A percentile compares a stretch with the other conserved stretches of the same genome.
Conservation (phyloP, 192 early-diverging fungal species). For the Mycoemilia scoparia region DNA sequence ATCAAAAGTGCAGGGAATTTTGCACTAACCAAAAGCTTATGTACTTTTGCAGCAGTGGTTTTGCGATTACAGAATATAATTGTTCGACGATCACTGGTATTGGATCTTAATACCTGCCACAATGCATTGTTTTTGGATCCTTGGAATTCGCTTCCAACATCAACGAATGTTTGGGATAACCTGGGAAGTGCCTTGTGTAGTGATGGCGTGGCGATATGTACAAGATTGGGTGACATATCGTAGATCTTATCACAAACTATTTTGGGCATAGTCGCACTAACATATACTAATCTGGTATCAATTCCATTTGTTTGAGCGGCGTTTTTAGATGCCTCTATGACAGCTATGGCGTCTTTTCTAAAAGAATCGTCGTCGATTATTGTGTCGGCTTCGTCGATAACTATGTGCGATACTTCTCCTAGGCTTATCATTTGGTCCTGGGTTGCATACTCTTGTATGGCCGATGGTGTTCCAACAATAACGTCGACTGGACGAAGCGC, state of each 20-base stretch:
- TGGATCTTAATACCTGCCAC: constrained; percentile 48
- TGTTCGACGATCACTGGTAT: constrained; percentile 40
- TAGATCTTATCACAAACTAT: constrained; percentile 41
- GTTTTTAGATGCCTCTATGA: constrained; percentile 30
- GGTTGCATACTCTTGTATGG: constrained; percentile 38
- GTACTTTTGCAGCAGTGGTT: constrained; percentile 33
- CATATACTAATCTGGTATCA: constrained; percentile 35
- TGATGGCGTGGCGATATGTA: constrained; percentile 56
- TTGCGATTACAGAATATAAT: constrained; percentile 81
- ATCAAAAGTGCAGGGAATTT: constrained; percentile 32
- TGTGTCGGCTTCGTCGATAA: constrained; percentile 90
- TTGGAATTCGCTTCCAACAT: constrained; percentile 41
- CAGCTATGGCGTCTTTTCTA: constrained; percentile 36
- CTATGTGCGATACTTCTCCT: constrained; percentile 38
- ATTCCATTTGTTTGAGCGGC: constrained; percentile 20
- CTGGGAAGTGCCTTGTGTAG: constrained; percentile 59
- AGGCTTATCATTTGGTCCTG: constrained; percentile 39
- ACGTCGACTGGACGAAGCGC: constrained; percentile 59
- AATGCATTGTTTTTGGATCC: constrained; percentile 52
- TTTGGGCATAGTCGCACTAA: constrained; percentile 54
- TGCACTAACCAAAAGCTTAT: constrained; percentile 32
- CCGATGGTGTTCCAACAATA: constrained; percentile 60
- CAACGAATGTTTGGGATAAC: constrained; percentile 66
- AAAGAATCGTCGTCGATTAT: constrained; percentile 69
- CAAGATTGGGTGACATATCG: constrained; percentile 32